Conservation (phyloP, 140 eudicot species). For the Oenanthe javanica region DNA sequence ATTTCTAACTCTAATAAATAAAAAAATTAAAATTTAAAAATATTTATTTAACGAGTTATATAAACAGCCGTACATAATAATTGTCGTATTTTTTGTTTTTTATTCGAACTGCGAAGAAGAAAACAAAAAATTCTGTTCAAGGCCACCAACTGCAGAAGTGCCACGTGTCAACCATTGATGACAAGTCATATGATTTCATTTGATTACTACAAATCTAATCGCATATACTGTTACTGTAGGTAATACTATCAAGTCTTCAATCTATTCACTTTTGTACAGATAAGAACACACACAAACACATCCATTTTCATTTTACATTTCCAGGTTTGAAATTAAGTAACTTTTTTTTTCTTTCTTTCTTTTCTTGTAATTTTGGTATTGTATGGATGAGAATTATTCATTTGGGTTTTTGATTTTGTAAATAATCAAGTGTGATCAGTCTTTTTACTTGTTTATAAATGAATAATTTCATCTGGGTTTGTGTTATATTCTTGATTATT, state of each 20-base stretch:
- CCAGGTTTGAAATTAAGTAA: neutral
- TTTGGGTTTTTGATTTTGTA: neutral
- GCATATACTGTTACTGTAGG: neutral
- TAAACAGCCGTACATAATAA: too few species aligned
- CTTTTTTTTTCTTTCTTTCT: neutral
- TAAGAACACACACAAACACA: slow-evolving; percentile 2
- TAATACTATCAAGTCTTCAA: neutral
- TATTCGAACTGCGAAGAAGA: too few species aligned
- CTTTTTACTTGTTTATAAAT: neutral
- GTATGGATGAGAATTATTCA: neutral
- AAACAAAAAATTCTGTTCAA: too few species aligned
- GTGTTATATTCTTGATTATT: too few species aligned
- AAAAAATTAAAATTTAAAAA: too few species aligned
- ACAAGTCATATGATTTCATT: neutral
- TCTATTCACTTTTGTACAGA: neutral
- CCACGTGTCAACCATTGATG: neutral
- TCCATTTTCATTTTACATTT: neutral
- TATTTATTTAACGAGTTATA: too few species aligned
- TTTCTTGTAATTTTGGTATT: neutral
- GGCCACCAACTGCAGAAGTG: neutral
- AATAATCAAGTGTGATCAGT: neutral
- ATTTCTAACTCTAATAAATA: too few species aligned
- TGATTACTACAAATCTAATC: neutral
- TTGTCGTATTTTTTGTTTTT: too few species aligned
- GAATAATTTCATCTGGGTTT: slow-evolving; percentile 1